Percentiles rank a stretch among this genome's conserved stretches.
phyloP scores from a whole-genome alignment of 352 stramenopile species.

The Globisporangium nunn region DNA sequence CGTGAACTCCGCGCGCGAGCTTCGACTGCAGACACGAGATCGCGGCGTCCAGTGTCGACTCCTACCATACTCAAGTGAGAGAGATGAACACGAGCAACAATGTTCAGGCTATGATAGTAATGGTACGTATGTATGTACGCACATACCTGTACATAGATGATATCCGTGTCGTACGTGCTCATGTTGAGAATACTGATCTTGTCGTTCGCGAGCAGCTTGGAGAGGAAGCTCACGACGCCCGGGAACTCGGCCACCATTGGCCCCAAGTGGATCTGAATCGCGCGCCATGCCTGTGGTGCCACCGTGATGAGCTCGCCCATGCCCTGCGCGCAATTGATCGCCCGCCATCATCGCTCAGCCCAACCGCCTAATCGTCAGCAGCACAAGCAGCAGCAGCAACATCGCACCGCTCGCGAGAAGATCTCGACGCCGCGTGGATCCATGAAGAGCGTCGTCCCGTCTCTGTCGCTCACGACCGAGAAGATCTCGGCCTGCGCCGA shows the following conservation, averaged over 20 bases:
- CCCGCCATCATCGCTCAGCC: not conserved
- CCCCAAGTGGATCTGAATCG: conserved; percentile 80
- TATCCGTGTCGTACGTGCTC: conserved; percentile 87
- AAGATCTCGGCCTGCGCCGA: conserved; percentile 81
- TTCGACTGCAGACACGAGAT: conserved; percentile 74
- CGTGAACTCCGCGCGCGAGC: conserved; percentile 67
- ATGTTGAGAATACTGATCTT: conserved; percentile 89
- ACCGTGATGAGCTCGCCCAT: conserved; percentile 62
- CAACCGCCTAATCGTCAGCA: not conserved
- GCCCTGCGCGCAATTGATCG: conserved; percentile 18
- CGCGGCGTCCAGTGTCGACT: conserved; percentile 27
- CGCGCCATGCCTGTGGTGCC: conserved; percentile 68
- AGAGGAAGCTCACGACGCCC: conserved; percentile 79
- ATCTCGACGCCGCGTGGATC: conserved; percentile 77
- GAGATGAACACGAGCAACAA: not conserved
- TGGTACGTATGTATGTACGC: no score
- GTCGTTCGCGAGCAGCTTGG: conserved; percentile 73
- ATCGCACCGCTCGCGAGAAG: conserved; percentile 62
- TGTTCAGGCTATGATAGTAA: not conserved
- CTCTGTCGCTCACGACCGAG: conserved; percentile 70
- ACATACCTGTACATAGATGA: conserved; percentile 78
- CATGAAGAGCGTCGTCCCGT: conserved; percentile 79
- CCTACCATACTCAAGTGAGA: not conserved
- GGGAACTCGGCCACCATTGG: conserved; percentile 84
- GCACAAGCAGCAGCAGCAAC: not conserved